Conservation (phyloP, 164 flowering plant species). For the Dillenia suffruticosa region DNA sequence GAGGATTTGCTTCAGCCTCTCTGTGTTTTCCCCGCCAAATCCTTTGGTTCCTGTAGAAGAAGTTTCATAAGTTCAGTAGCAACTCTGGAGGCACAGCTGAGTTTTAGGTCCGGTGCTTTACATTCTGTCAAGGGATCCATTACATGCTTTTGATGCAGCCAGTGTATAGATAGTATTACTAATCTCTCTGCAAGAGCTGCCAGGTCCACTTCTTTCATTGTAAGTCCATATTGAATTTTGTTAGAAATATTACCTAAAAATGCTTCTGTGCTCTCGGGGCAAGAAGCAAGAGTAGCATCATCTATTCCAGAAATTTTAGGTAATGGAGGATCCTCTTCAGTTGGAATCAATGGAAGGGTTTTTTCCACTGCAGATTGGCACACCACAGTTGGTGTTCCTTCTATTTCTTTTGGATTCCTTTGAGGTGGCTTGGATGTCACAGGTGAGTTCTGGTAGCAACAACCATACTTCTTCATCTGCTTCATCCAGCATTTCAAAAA, state of each 20-base stretch:
- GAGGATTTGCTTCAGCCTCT: slow-evolving; percentile 16
- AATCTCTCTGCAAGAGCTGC: slow-evolving; percentile 73
- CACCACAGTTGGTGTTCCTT: slow-evolving; percentile 17
- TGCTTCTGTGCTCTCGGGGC: slow-evolving; percentile 39
- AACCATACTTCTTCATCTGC: slow-evolving; percentile 38
- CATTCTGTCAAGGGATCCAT: slow-evolving; percentile 17
- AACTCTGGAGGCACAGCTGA: slow-evolving; percentile 18
- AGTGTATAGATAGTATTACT: slow-evolving; percentile 49
- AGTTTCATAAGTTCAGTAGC: slow-evolving; percentile 41
- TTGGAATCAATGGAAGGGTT: slow-evolving; percentile 29
- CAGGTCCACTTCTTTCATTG: slow-evolving; percentile 60
- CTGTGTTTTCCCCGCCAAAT: slow-evolving; percentile 44
- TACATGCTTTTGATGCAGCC: slow-evolving; percentile 38
- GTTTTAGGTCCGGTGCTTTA: slow-evolving; percentile 19
- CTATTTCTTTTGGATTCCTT: slow-evolving; percentile 20
- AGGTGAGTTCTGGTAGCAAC: slow-evolving; percentile 1
- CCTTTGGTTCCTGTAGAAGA: slow-evolving; percentile 62
- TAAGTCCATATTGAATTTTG: slow-evolving; percentile 62
- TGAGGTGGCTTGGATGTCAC: slow-evolving; percentile 13
- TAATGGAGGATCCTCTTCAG: slow-evolving; percentile 25
- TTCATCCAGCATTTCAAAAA: slow-evolving; percentile 94
- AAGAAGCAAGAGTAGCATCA: slow-evolving; percentile 25
- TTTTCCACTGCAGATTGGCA: slow-evolving; percentile 39
- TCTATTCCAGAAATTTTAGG: slow-evolving; percentile 29
- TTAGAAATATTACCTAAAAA: slow-evolving; percentile 45